A percentile compares a stretch with the other conserved stretches of the same genome.
Evolutionary conservation across 495 filamentous ascomycete species (phyloP).

Genomic region (Rhypophila decipiens): DNA sequence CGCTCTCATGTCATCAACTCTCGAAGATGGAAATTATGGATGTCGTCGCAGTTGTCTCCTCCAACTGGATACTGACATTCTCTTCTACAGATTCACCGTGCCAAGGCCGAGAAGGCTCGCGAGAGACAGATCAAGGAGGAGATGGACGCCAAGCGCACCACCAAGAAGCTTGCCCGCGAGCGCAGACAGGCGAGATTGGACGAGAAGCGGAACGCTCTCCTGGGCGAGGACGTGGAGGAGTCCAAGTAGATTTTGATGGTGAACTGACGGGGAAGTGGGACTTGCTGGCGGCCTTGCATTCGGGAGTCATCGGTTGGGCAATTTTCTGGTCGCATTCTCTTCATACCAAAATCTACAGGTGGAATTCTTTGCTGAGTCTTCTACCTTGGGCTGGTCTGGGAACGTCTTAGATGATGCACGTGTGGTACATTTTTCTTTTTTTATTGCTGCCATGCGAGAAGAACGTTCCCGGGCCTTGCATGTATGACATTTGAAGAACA

Average conservation of each 20-base stretch:
- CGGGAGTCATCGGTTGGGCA: conserved; percentile 51
- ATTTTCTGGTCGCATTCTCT: conserved; percentile 44
- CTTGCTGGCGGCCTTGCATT: conserved; percentile 46
- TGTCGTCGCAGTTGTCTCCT: too few relatives aligned
- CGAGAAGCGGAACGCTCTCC: conserved; percentile 81
- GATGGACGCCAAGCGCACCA: conserved; percentile 99
- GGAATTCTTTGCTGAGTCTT: conserved; percentile 7
- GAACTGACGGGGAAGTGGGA: conserved; percentile 31
- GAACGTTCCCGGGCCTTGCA: conserved; percentile 29
- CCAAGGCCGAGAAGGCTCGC: conserved; percentile 97
- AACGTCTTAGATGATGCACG: conserved; percentile 15
- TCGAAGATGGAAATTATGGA: too few relatives aligned
- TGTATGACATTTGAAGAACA: conserved; percentile 49
- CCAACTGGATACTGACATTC: conserved; percentile 11
- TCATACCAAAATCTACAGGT: conserved; percentile 26
- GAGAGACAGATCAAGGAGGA: conserved; percentile 93
- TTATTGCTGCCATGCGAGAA: conserved; percentile 13
- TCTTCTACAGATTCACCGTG: conserved; percentile 82
- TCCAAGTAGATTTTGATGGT: conserved; percentile 30
- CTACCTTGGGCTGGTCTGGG: conserved; percentile 10
- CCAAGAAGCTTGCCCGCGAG: conserved; percentile 99
- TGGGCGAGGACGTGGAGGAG: conserved; percentile 67
- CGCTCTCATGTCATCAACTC: too few relatives aligned
- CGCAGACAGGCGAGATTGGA: conserved; percentile 80
- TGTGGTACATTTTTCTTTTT: conserved; percentile 16